These are phyloP conservation scores for Rickenella mellea DNA, from an alignment of 768 basidiomycete species.

Conservation along the genomic window DNA sequence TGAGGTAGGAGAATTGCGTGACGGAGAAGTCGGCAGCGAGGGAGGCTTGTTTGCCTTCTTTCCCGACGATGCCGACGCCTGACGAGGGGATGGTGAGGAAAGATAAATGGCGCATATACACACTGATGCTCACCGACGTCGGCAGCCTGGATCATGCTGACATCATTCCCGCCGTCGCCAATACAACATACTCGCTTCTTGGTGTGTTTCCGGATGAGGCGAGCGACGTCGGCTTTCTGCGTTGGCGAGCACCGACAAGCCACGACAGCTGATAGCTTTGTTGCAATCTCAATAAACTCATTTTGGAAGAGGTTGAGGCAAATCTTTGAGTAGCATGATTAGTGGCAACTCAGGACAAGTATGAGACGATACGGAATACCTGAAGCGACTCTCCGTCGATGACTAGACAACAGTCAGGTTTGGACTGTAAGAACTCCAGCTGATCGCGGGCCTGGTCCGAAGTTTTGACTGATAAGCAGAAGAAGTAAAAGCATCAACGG, in stretches of 20 bases:
- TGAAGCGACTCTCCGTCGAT: constrained; percentile 97
- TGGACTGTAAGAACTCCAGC: constrained; percentile 88
- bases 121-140: constrained; percentile 72
- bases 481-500: too few relatives aligned
- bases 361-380: constrained; percentile 29
- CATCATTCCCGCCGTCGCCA: constrained; percentile 98
- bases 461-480: constrained; percentile 59
- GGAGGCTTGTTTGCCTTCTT: constrained; percentile 97
- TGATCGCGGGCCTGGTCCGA: constrained; percentile 76
- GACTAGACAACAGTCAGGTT: constrained; percentile 94
- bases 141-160: constrained; percentile 99
- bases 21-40: constrained; percentile 99
- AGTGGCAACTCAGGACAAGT: neutral
- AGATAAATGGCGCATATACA: neutral
- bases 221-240: constrained; percentile 96
- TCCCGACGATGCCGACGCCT: constrained; percentile 98
- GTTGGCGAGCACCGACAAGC: constrained; percentile 98
- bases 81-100: constrained; percentile 12
- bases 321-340: constrained; percentile 53
- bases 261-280: constrained; percentile 91
- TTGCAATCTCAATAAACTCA: constrained; percentile 94
- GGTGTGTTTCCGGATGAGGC: constrained; percentile 82
- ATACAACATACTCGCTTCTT: constrained; percentile 97
- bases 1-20: constrained; percentile 91
- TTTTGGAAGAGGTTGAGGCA: constrained; percentile 85